These are phyloP conservation scores for Phytophthora melonis DNA, from an alignment of 352 stramenopile species.

Conservation along the genomic window DNA sequence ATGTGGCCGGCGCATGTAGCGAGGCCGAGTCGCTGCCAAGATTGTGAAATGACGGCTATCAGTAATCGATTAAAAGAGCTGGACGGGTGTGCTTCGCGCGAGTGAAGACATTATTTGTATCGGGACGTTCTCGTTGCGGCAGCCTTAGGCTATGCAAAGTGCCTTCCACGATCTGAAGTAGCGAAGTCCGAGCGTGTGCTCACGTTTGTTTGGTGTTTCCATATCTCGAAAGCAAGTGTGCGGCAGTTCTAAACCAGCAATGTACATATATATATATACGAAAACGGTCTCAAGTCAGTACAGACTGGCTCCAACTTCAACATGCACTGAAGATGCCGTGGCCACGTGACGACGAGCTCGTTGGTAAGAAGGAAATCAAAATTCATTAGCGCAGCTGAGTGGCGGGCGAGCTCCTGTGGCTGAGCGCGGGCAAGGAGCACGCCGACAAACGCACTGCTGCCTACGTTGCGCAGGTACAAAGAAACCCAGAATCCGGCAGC, in stretches of 20 bases:
- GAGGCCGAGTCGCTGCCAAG: conserved; percentile 2
- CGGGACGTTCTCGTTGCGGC: too few species aligned
- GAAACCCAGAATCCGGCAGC: conserved; percentile 19
- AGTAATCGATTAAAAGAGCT: conserved; percentile 4
- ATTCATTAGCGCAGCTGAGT: conserved; percentile 12
- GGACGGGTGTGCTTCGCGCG: too few species aligned
- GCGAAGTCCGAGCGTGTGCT: too few species aligned
- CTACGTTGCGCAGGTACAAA: neutral
- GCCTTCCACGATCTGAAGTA: too few species aligned
- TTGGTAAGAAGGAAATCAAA: neutral
- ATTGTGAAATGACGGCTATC: conserved; percentile 2
- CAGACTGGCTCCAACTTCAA: conserved; percentile 34
- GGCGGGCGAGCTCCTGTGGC: too few species aligned
- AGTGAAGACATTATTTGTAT: too few species aligned
- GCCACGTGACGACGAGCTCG: too few species aligned
- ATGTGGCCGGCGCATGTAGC: conserved; percentile 17
- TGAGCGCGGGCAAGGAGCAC: neutral
- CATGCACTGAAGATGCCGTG: conserved; percentile 4
- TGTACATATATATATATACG: too few species aligned
- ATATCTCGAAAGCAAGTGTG: too few species aligned
- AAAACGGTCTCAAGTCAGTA: too few species aligned
- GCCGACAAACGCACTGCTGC: neutral
- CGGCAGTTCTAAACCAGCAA: too few species aligned
- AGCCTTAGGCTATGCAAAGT: neutral
- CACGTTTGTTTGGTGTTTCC: too few species aligned